Base-by-base conservation (phyloP, 2,329 filamentous ascomycete species). In the Diaporthe vexans region DNA sequence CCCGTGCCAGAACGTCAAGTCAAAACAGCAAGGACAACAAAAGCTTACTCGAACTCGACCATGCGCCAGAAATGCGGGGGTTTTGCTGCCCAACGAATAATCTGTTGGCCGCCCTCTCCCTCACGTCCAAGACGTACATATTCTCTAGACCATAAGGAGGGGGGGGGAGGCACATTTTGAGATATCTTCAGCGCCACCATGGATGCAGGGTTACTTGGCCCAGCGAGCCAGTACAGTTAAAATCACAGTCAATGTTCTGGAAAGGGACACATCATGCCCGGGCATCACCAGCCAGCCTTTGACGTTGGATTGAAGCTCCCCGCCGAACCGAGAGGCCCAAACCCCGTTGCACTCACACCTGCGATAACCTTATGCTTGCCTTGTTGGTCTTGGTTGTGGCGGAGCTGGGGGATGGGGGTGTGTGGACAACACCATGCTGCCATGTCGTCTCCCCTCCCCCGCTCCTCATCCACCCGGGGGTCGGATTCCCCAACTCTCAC, bases 61-160 rank as follows among this genome's bases (percentile, higher is more conserved):
- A 9, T 13, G 40, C 40, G 26, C 61, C 61, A 65, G 61, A 19
- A 35, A 10, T 67, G 61, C 46, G 61, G 61, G 61, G 61, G 21
- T 37, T 17, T n/a, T 1, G 61, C 43, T 35, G 61, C 61, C 61
- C 46, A 67, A 67, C 37, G 35, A 24, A 48, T 48, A 19, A 19
- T 46, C 43, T 46, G 43, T 46, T 46, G 43, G 43, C 43, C 37
- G 43, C 43, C 37, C 37, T 40, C 15, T 19, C 43, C 17, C 43
- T 46, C 43, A 43, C 13, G 17, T 19, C 40, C 13, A 43, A n/a
- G n/a, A 24, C 21, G 9, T n/a, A n/a, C n/a, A n/a, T 15, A 15
- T 13, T 11, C 40, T 29, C 29, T 29, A 29, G 29, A 29, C 29
- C 29, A 29, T n/a, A n/a, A n/a, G n/a, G 29, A 29, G 29, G 29